These are phyloP conservation scores for Pelargonium fulgidum DNA, from an alignment of 441 rosid genomes.

Conservation along the genomic window DNA sequence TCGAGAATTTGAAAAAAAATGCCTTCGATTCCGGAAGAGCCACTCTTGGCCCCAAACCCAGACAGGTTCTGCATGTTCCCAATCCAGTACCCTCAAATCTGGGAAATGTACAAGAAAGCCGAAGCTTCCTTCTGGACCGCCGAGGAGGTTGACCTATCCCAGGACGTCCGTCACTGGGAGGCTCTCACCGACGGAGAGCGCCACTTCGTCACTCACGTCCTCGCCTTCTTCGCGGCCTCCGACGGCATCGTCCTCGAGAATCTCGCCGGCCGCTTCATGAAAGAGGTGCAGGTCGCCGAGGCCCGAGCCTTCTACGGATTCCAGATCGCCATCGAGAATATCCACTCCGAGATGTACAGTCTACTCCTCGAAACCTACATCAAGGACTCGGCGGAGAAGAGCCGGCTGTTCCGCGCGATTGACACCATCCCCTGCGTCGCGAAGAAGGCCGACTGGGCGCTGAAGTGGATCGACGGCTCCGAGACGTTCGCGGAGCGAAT, in stretches of 20 bases:
- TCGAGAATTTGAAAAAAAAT: neutral
- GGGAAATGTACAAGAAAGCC: constrained; percentile 31
- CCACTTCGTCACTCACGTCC: constrained; percentile 25
- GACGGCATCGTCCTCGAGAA: constrained; percentile 29
- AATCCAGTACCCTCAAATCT: constrained; percentile 25
- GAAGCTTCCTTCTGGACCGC: constrained; percentile 31
- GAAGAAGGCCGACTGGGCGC: constrained; percentile 26
- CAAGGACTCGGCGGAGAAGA: constrained; percentile 20
- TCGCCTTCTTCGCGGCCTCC: constrained; percentile 30
- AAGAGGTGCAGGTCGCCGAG: constrained; percentile 29
- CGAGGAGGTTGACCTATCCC: constrained; percentile 28
- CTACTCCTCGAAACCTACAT: constrained; percentile 45
- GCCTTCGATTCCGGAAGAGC: constrained; percentile 27
- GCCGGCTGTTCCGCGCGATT: constrained; percentile 20
- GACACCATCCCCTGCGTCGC: constrained; percentile 26
- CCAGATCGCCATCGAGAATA: constrained; percentile 50
- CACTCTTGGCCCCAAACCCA: constrained; percentile 24
- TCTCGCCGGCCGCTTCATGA: constrained; percentile 29
- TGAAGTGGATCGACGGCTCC: constrained; percentile 23
- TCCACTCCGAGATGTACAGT: constrained; percentile 53
- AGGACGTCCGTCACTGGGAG: constrained; percentile 28
- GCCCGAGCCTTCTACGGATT: constrained; percentile 51
- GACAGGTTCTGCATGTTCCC: constrained; percentile 30
- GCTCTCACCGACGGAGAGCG: constrained; percentile 21
- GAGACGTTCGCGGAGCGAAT: constrained; percentile 26